Conservation (phyloP, 371 early-diverging fungal genomes). For the Zancudomyces culisetae region DNA sequence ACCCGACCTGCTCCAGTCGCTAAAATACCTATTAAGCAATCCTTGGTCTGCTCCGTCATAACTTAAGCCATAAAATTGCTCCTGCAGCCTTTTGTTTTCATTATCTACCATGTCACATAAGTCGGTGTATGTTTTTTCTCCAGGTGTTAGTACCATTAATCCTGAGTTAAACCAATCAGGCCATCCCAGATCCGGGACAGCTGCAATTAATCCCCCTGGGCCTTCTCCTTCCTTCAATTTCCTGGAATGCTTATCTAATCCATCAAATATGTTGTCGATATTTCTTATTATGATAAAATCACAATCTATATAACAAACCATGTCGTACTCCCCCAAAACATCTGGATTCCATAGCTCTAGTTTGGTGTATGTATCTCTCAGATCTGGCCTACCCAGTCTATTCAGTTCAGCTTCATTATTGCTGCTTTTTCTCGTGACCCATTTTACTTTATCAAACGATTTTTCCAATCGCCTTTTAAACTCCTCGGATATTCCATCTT, state of each 20-base stretch:
- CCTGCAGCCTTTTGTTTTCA: slow-evolving; percentile 5
- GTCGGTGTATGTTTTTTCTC: slow-evolving; percentile 14
- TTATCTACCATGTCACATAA: slow-evolving; percentile 2
- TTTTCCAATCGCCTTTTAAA: slow-evolving; percentile 26
- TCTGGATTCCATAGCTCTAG: slow-evolving; percentile 60
- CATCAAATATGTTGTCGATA: slow-evolving; percentile 63
- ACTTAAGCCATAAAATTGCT: slow-evolving; percentile 5
- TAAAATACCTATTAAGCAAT: slow-evolving; percentile 69
- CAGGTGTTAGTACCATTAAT: slow-evolving; percentile 66
- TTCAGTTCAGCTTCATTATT: slow-evolving; percentile 32
- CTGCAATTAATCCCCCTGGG: slow-evolving; percentile 39
- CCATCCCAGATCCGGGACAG: slow-evolving; percentile 73
- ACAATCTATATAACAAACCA: slow-evolving; percentile 74
- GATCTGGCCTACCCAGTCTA: slow-evolving; percentile 71
- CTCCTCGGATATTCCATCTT: slow-evolving; percentile 26
- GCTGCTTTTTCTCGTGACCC: slow-evolving; percentile 29
- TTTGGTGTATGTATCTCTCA: slow-evolving; percentile 76
- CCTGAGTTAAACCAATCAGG: slow-evolving; percentile 94
- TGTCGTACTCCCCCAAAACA: slow-evolving; percentile 29
- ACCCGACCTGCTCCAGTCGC: slow-evolving; percentile 42
- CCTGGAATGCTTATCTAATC: slow-evolving; percentile 9
- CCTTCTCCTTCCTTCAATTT: background rate
- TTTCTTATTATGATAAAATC: slow-evolving; percentile 62
- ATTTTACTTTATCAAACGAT: slow-evolving; percentile 43
- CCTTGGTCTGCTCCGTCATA: slow-evolving; percentile 84